phyloP scores from a whole-genome alignment of 805 yeast species.

The Pichia phayaonensis region DNA sequence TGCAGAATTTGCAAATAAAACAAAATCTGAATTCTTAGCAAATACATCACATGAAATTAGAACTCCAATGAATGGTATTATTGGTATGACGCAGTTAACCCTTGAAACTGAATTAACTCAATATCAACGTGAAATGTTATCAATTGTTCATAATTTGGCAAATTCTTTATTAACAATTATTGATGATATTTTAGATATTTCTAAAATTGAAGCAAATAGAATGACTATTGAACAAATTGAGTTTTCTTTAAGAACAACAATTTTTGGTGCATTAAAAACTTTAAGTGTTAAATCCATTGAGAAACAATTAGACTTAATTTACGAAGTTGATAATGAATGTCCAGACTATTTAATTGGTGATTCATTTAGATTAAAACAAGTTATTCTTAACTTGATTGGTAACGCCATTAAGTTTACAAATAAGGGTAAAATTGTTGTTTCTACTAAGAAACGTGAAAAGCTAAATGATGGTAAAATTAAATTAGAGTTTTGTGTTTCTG shows the following conservation, averaged over 20 bases:
- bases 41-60: conserved; percentile 84
- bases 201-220: conserved; percentile 88
- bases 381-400: conserved; percentile 78
- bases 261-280: conserved; percentile 84
- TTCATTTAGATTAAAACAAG: conserved; percentile 82
- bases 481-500: conserved; percentile 79
- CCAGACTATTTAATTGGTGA: conserved; percentile 85
- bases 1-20: conserved; percentile 83
- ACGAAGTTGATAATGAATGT: conserved; percentile 79
- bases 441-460: conserved; percentile 37
- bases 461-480: conserved; percentile 36
- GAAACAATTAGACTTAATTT: conserved; percentile 70
- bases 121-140: conserved; percentile 85
- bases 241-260: conserved; percentile 78
- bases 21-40: conserved; percentile 85
- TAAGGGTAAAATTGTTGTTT: conserved; percentile 71
- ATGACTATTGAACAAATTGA: conserved; percentile 91
- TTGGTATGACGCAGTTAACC: conserved; percentile 87
- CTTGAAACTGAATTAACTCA: conserved; percentile 84
- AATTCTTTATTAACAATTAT: conserved; percentile 79
- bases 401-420: conserved; percentile 86
- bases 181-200: conserved; percentile 85
- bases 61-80: conserved; percentile 89
- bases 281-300: conserved; percentile 86
- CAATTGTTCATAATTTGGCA: conserved; percentile 83